phyloP scores from a whole-genome alignment of 495 filamentous ascomycete species.

The Neurospora sp. region DNA sequence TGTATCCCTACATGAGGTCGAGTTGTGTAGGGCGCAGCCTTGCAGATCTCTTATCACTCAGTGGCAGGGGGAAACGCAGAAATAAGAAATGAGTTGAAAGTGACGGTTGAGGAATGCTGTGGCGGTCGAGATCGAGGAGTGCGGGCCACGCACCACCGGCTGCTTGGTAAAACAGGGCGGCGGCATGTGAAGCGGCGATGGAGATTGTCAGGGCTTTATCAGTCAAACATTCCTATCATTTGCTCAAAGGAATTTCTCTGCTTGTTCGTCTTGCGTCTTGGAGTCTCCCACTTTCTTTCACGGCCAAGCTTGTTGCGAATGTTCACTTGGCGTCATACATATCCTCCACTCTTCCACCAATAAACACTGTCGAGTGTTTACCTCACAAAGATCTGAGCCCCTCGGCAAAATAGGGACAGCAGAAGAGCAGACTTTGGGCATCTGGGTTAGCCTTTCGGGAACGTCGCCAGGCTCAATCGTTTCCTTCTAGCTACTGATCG shows the following conservation, averaged over 20 bases:
- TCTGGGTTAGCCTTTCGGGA: not conserved
- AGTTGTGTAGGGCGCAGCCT: not conserved
- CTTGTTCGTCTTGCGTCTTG: not conserved
- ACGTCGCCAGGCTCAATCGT: not conserved
- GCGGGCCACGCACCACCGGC: not conserved
- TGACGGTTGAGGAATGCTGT: not conserved
- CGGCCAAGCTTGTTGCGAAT: not conserved
- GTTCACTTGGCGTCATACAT: not conserved
- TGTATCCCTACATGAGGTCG: not conserved
- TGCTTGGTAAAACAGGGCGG: not conserved
- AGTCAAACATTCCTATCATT: not conserved
- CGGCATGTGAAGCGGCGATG: not conserved
- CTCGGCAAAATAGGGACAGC: not conserved
- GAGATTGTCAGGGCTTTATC: not conserved
- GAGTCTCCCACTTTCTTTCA: not conserved
- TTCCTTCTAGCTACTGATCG: not conserved
- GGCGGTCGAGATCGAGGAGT: not conserved
- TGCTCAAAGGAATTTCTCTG: not conserved
- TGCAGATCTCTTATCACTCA: not conserved
- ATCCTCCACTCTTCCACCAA: not conserved
- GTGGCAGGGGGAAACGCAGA: not conserved
- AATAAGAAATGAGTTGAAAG: not conserved
- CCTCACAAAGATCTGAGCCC: not conserved
- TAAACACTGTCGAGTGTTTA: not conserved
- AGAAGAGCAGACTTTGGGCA: not conserved